Evolutionary conservation across 2,329 filamentous ascomycete genomes (phyloP), one percentile per base, ranked within the genome.

Genomic region (Alternaria tenuissima): DNA sequence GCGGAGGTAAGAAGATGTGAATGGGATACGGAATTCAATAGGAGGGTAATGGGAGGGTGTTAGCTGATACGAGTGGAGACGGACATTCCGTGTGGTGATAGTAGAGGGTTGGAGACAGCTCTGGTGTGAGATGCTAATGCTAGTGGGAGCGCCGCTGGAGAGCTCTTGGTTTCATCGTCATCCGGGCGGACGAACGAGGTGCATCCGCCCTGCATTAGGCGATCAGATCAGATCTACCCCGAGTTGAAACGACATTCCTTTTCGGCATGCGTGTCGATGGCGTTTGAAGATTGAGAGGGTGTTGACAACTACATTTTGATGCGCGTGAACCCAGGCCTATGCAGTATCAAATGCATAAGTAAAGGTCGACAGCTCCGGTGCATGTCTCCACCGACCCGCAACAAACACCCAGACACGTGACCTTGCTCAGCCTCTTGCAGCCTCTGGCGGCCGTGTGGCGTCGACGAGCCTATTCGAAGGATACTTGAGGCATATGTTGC

Each of bases 161-260:
- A 55, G 61, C 30, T 57, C 44, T 55, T 61, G 61, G 67, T 69
- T 69, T 70, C 68, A 68, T 66, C 66, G 43, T 65, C 59, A 61
- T 56, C 60, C 65, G 58, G 62, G 54, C 58, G 60, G 57, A 64
- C 55, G 57, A 61, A 64, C 44, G 57, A 46, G 47, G 61, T 57
- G 58, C 63, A 62, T 49, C 61, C 53, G 48, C 26, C 44, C 58
- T 62, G 60, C 55, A 64, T 64, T 46, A 54, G 55, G 51, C 51
- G 55, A 47, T 24, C 18, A 60, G 36, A 48, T 34, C 38, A 52
- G 28, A 54, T 52, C 32, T 46, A 22, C 42, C 34, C 22, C 49
- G 32, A 49, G 46, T 49, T 49, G 46, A 49, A 49, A 38, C 32
- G 8, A 36, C 32, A 38, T 22, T 49, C 14, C 34, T 36, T 34